phyloP scores from a whole-genome alignment of 345 rosid genomes.

The Eutrema heterophyllum region DNA sequence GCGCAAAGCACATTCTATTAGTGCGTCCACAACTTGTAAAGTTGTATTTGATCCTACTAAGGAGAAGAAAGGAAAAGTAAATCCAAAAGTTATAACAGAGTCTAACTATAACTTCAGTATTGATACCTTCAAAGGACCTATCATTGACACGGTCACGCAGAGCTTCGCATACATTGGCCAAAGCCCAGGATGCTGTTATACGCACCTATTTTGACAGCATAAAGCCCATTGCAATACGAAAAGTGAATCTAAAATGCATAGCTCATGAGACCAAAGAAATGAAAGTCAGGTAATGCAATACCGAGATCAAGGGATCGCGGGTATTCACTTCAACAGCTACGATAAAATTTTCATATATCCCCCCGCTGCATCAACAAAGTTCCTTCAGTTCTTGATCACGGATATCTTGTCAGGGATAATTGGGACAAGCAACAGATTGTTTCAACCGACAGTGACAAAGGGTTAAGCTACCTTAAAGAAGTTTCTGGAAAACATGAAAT shows the following conservation, averaged over 20 bases:
- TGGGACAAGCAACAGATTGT: not conserved
- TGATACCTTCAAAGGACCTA: slow-evolving; percentile 34
- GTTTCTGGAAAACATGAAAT: slow-evolving; percentile 72
- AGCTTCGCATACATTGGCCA: slow-evolving; percentile 89
- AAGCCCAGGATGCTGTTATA: slow-evolving; percentile 89
- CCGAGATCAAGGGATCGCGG: slow-evolving; percentile 63
- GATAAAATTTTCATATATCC: slow-evolving; percentile 65
- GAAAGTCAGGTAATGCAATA: slow-evolving; percentile 26
- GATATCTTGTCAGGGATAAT: slow-evolving; percentile 4
- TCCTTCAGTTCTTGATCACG: slow-evolving; percentile 19
- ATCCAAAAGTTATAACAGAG: not conserved
- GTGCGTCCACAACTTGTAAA: slow-evolving; percentile 26
- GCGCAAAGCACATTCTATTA: slow-evolving; percentile 71
- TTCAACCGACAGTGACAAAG: slow-evolving; percentile 6
- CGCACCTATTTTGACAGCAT: slow-evolving; percentile 58
- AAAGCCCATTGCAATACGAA: slow-evolving; percentile 15
- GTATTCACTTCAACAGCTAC: slow-evolving; percentile 70
- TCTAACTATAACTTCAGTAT: not conserved
- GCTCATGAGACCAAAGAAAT: slow-evolving; percentile 3
- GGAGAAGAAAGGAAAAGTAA: slow-evolving; percentile 6
- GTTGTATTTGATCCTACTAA: slow-evolving; percentile 37
- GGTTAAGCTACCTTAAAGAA: slow-evolving; percentile 50
- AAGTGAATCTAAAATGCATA: slow-evolving; percentile 3
- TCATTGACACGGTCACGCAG: slow-evolving; percentile 50
- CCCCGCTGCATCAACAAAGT: slow-evolving; percentile 63